Evolutionary conservation across 805 yeast species (phyloP), one percentile per base, ranked within the genome.

Genomic region (Wickerhamiella shivajii): DNA sequence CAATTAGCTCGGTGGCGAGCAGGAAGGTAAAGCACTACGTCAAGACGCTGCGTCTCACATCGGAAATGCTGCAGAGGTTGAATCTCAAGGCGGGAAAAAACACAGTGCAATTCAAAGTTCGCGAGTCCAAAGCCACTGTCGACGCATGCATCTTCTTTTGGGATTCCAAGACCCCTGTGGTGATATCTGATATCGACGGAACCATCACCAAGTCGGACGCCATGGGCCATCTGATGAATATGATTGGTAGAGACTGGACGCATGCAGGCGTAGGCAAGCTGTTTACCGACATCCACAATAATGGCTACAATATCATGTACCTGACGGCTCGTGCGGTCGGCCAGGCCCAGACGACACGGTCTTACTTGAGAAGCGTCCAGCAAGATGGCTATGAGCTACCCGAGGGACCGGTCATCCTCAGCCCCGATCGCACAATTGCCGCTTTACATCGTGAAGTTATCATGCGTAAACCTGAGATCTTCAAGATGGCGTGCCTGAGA

Each of bases 141-240:
- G 62, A 60, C 8, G 73, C 94, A 0, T 71, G 77, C 44, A 61
- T 90, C 34, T 87, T 66, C 49, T 64, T 81, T 25, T 90, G 98
- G 98, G 72, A 74, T 42, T 66, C 75, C 44, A 65, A 72, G 37
- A 74, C 77, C 0, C 96, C 97, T 2, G 78, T 90, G 26, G 98
- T 90, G 5, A 87, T 90, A 17, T 81, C 95, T 6, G 98, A 90
- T 57, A 90, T 90, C 38, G 98, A 90, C 54, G 98, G 98, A 12
- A 90, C 98, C 2, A 90, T 90, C 44, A 90, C 98, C 12, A 85
- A 84, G 55, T 84, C 96, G 1, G 98, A 90, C 59, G 98, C 98
- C 0, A 61, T 90, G 47, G 98, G 98, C 3, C 98, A 90, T 56
- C 87, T 90, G 2, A 62, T 90, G 54, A 84, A 90, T 12, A 74